Base-by-base conservation (phyloP, 2,329 filamentous ascomycete genomes). In the Trichoderma atroviride region DNA sequence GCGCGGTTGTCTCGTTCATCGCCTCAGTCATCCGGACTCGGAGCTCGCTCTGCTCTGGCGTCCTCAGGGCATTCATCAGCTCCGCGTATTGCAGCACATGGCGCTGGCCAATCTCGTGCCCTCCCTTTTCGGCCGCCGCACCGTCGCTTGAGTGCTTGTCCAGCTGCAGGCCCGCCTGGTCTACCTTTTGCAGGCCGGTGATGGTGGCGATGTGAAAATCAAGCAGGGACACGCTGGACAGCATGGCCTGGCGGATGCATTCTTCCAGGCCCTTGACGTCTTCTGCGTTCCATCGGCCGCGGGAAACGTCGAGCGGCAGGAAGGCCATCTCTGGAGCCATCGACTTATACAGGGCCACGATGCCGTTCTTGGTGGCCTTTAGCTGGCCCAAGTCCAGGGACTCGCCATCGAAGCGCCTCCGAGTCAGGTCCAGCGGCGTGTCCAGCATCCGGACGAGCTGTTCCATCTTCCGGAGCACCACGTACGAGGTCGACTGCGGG, bases 401-500 rank as follows among this genome's bases (percentile, higher is more conserved):
- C 1, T 75, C 70, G 1, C 71, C 69, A 0, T 70, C 68, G 0
- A 79, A 71, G 1, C 74, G 71, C 4, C 68, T 73, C 0, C 71
- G 71, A 0, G 80, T 82, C 3, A 74, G 70, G 2, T 78, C 75
- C 5, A 83, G 64, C 0, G 81, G 77, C 0, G 69, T 70, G 0
- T 80, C 73, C 0, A 82, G 70, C 71, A 79, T 73, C 16, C 73
- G 73, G 3, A 79, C 62, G 3, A 81, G 70, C 13, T 75, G 75
- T 53, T 77, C 74, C 53, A 81, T 74, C 14, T 77, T 70, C 10
- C 74, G 72, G 0, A 86, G 74, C 1, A 83, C 80, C 2, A 79
- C 75, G 29, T 81, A 80, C 0, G 84, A 85, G 0, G 84, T 83
- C 0, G 84, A 86, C 52, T 81, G 80, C 0, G 84, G 84, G 66